Percentiles rank a stretch among this genome's conserved stretches.
Conservation (phyloP, 2,329 filamentous ascomycete genomes). For the Colletotrichum sp. region DNA sequence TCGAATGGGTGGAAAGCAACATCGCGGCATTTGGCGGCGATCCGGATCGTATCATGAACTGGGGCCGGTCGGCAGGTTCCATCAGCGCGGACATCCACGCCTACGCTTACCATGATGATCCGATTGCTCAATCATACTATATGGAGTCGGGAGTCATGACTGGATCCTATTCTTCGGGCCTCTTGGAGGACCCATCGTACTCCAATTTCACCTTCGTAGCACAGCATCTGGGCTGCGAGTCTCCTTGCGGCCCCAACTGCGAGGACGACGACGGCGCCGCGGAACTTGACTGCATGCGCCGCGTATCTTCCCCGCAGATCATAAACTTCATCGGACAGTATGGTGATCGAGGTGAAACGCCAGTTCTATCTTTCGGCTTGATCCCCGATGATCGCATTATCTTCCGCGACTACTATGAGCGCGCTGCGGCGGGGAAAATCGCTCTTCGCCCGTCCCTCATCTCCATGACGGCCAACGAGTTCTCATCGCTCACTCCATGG, state of each 20-base stretch:
- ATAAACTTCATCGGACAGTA: conserved; percentile 37
- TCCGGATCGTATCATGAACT: conserved; percentile 41
- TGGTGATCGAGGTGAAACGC: conserved; percentile 22
- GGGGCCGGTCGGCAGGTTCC: conserved; percentile 52
- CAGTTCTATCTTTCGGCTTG: conserved; percentile 28
- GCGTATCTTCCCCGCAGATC: conserved; percentile 33
- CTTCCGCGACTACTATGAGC: conserved; percentile 34
- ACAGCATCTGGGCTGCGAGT: conserved; percentile 35
- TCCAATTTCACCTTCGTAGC: conserved; percentile 41
- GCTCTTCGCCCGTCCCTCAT: conserved; percentile 34
- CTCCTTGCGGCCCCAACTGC: conserved; percentile 19
- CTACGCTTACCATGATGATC: conserved; percentile 50
- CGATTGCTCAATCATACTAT: conserved; percentile 46
- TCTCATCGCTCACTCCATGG: conserved; percentile 29
- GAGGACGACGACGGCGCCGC: conserved; percentile 18
- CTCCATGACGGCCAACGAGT: conserved; percentile 37
- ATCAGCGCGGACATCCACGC: conserved; percentile 44
- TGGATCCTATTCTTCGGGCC: conserved; percentile 21
- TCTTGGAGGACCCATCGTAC: conserved; percentile 27
- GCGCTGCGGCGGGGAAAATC: conserved; percentile 27
- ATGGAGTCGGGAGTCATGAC: conserved; percentile 45
- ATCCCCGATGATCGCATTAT: conserved; percentile 32
- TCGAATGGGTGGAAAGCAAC: conserved; percentile 24
- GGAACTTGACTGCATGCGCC: conserved; percentile 41
- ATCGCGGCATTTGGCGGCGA: conserved; percentile 21